phyloP scores from a whole-genome alignment of 305 asterid species.

The Fraxinus sp. region DNA sequence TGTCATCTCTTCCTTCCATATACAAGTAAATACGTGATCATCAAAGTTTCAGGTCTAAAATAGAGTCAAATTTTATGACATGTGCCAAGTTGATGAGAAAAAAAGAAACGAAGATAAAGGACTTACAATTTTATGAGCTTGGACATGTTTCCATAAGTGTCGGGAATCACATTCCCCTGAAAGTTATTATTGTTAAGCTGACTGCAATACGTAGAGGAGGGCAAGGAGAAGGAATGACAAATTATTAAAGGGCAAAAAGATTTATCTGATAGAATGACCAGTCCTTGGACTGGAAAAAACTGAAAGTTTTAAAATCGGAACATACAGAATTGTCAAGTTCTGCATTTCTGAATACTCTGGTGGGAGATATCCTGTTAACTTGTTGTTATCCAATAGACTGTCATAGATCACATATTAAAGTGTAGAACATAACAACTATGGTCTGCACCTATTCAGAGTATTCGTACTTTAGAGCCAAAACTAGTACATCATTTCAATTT shows the following conservation, averaged over 20 bases:
- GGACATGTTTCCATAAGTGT: slow-evolving; percentile 39
- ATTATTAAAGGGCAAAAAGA: neutral
- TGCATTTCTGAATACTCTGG: slow-evolving; percentile 51
- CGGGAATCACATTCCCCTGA: slow-evolving; percentile 52
- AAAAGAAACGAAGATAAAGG: neutral
- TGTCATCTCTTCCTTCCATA: neutral
- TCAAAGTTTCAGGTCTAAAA: slow-evolving; percentile 1
- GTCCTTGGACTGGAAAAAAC: slow-evolving; percentile 14
- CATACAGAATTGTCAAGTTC: slow-evolving; percentile 51
- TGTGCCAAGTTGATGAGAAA: neutral
- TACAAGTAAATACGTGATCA: neutral
- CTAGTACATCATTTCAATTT: neutral
- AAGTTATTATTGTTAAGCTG: slow-evolving; percentile 68
- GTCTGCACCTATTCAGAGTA: slow-evolving; percentile 4
- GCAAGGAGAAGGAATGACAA: neutral
- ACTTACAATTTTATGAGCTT: slow-evolving; percentile 48
- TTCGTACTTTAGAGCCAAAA: neutral
- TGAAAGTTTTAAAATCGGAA: neutral
- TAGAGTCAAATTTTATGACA: neutral
- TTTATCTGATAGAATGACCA: neutral
- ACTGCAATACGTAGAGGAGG: slow-evolving; percentile 33
- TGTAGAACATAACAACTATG: slow-evolving; percentile 14
- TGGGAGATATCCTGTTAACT: slow-evolving; percentile 65
- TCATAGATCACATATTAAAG: slow-evolving; percentile 8
- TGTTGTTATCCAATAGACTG: slow-evolving; percentile 69